Percentiles rank a stretch among this genome's conserved stretches.
Conservation (phyloP, 768 basidiomycete genomes). For the Kwoniella sp. region DNA sequence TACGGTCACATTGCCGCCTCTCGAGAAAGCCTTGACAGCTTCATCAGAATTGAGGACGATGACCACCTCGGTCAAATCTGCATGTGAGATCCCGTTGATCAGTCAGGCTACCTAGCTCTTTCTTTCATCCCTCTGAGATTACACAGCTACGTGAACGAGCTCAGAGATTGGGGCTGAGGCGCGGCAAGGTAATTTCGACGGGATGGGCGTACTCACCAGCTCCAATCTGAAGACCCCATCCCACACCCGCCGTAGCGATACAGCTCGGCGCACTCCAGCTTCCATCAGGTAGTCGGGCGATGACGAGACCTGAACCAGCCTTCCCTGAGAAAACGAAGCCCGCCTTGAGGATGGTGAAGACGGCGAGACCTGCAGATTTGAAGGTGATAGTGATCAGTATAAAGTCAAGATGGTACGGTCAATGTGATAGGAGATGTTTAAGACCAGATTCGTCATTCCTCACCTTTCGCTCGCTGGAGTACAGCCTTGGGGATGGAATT, state of each 20-base stretch:
- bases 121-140: no score
- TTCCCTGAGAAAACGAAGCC: slow-evolving; percentile 95
- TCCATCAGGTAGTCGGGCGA: slow-evolving; percentile 88
- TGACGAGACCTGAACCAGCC: slow-evolving; percentile 88
- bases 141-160: background rate
- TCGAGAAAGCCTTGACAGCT: slow-evolving; percentile 89
- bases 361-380: slow-evolving; percentile 70
- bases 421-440: background rate
- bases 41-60: slow-evolving; percentile 96
- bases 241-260: slow-evolving; percentile 85
- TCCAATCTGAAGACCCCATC: slow-evolving; percentile 71
- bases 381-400: background rate
- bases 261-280: slow-evolving; percentile 97
- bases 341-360: slow-evolving; percentile 86
- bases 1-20: slow-evolving; percentile 94
- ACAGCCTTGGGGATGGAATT: slow-evolving; percentile 94
- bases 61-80: slow-evolving; percentile 72
- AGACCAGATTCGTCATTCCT: no score
- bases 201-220: slow-evolving; percentile 73
- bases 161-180: background rate
- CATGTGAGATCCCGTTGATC: no score
- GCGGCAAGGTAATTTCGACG: no score
- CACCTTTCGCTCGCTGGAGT: slow-evolving; percentile 83
- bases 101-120: slow-evolving; percentile 11
- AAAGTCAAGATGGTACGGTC: background rate